These are phyloP conservation scores for Dujonia santamariae DNA, from an alignment of 1,139 yeast species.

Conservation along the genomic window DNA sequence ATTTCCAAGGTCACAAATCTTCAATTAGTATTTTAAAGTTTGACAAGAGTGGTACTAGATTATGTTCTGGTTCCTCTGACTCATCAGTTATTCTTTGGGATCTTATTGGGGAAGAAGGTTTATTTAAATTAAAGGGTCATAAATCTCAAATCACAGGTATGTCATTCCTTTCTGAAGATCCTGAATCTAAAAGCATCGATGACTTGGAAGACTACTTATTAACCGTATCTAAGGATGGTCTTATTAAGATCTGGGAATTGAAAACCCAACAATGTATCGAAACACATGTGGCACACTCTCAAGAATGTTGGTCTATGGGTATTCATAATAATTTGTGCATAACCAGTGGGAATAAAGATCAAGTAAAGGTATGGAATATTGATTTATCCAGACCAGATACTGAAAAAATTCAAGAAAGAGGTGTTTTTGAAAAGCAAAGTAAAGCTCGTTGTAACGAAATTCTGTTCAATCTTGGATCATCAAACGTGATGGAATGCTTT, in stretches of 20 bases:
- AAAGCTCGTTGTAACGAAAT: slow-evolving; percentile 69
- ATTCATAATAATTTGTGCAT: slow-evolving; percentile 46
- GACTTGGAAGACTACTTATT: slow-evolving; percentile 67
- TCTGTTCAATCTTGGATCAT: slow-evolving; percentile 46
- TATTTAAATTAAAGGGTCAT: slow-evolving; percentile 84
- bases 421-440: slow-evolving; percentile 74
- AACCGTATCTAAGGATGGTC: slow-evolving; percentile 84
- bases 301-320: slow-evolving; percentile 88
- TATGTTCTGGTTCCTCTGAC: slow-evolving; percentile 85
- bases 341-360: slow-evolving; percentile 79
- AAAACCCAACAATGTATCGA: slow-evolving; percentile 87
- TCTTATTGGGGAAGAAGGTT: slow-evolving; percentile 86
- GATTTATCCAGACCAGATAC: slow-evolving; percentile 53
- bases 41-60: slow-evolving; percentile 78
- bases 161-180: slow-evolving; percentile 39
- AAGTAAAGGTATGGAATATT: slow-evolving; percentile 78
- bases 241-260: slow-evolving; percentile 90
- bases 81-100: slow-evolving; percentile 90
- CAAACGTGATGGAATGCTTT: slow-evolving; percentile 43
- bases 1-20: slow-evolving; percentile 84
- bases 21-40: slow-evolving; percentile 66
- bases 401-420: slow-evolving; percentile 56
- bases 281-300: slow-evolving; percentile 90
- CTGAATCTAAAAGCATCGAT: slow-evolving; percentile 35
- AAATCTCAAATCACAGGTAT: slow-evolving; percentile 84